Percentiles rank a stretch among this genome's conserved stretches.
phyloP scores from a whole-genome alignment of 2,329 filamentous ascomycete genomes.

The Xylaria sp. region DNA sequence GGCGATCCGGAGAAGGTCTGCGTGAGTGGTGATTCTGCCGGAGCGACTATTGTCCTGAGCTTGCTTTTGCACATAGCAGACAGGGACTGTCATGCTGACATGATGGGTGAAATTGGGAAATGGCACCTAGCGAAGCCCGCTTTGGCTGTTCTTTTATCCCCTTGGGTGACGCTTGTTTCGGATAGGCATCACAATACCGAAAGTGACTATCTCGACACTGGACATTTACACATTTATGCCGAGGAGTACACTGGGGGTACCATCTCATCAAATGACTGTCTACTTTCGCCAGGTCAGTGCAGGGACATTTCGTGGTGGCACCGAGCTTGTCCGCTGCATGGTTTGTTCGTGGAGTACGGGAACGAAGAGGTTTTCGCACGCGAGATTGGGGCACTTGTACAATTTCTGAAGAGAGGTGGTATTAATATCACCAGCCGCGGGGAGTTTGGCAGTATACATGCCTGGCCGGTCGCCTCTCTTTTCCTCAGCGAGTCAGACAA shows the following conservation, averaged over 20 bases:
- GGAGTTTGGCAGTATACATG: slow-evolving; percentile 74
- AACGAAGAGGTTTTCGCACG: slow-evolving; percentile 78
- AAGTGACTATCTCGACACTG: slow-evolving; percentile 76
- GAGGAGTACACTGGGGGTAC: slow-evolving; percentile 67
- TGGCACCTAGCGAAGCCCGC: slow-evolving; percentile 45
- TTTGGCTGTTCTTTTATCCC: slow-evolving; percentile 76
- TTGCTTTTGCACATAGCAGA: slow-evolving; percentile 70
- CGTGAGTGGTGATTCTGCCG: slow-evolving; percentile 80
- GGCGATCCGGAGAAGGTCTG: slow-evolving; percentile 67
- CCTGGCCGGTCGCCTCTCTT: slow-evolving; percentile 77
- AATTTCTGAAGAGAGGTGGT: slow-evolving; percentile 58
- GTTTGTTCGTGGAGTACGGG: slow-evolving; percentile 74
- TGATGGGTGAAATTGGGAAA: slow-evolving; percentile 43
- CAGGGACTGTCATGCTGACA: slow-evolving; percentile 42
- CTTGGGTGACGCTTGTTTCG: slow-evolving; percentile 78
- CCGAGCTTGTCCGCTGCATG: slow-evolving; percentile 67
- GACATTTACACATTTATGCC: slow-evolving; percentile 72
- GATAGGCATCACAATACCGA: slow-evolving; percentile 68
- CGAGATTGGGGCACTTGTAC: slow-evolving; percentile 68
- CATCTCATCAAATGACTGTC: slow-evolving; percentile 54
- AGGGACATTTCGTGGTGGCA: slow-evolving; percentile 70
- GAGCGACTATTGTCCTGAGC: slow-evolving; percentile 74
- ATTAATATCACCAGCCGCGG: slow-evolving; percentile 62
- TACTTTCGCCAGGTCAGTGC: slow-evolving; percentile 74
- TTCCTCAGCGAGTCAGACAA: slow-evolving; percentile 58